These are phyloP conservation scores for Colletotrichum sp. DNA, from an alignment of 2,329 filamentous ascomycete genomes.

Conservation along the genomic window DNA sequence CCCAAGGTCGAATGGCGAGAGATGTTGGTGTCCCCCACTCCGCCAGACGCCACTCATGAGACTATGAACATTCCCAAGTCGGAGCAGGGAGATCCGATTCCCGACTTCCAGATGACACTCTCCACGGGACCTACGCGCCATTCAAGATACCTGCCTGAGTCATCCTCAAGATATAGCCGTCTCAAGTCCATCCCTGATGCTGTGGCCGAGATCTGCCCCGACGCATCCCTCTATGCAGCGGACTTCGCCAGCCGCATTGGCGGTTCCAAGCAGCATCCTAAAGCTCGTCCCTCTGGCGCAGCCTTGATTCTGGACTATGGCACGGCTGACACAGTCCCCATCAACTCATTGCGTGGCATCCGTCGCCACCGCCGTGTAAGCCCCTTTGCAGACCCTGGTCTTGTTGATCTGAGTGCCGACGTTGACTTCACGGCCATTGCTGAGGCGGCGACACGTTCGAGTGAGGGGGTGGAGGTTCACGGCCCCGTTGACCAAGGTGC, in stretches of 20 bases:
- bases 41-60: conserved; percentile 56
- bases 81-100: conserved; percentile 56
- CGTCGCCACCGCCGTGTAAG: conserved; percentile 76
- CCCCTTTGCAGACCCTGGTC: conserved; percentile 79
- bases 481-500: conserved; percentile 86
- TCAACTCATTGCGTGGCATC: conserved; percentile 92
- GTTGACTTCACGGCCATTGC: conserved; percentile 91
- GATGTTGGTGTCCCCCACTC: conserved; percentile 75
- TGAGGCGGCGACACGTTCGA: conserved; percentile 78
- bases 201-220: conserved; percentile 88
- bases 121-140: conserved; percentile 80
- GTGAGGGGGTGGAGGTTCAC: conserved; percentile 85
- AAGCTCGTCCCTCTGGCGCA: conserved; percentile 74
- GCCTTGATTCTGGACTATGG: conserved; percentile 98
- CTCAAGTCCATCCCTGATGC: conserved; percentile 72
- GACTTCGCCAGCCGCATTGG: conserved; percentile 89
- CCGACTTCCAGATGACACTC: conserved; percentile 88
- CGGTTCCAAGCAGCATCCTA: conserved; percentile 61
- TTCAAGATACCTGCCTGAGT: conserved; percentile 82
- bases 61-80: conserved; percentile 59
- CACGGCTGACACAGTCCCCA: conserved; percentile 75
- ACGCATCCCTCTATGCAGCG: conserved; percentile 78
- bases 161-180: conserved; percentile 77
- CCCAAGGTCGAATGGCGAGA: conserved; percentile 75
- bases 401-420: conserved; percentile 88